Base-by-base conservation (phyloP, 2,329 filamentous ascomycete species). In the Scedosporium dehoogii region DNA sequence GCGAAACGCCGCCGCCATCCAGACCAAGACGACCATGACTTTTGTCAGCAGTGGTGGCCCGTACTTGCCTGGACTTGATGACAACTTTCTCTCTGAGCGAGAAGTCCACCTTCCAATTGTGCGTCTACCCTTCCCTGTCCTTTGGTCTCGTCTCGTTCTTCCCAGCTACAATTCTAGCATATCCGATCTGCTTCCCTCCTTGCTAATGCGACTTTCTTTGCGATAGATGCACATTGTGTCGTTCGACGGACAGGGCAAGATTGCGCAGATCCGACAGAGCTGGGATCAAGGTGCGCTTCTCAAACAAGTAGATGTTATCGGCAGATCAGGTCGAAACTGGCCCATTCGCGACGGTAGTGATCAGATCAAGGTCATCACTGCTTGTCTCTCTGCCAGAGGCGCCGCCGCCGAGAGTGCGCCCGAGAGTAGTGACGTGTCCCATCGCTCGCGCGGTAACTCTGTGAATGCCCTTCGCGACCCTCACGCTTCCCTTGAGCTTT, bases 201-300 rank as follows among this genome's bases (percentile, higher is more conserved):
- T 21, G 9, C 44, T 29, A 16, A 38, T 59, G 14, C 21, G 7
- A 10, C 21, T 14, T 61, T 61, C 23, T 16, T 33, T 21, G 57
- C 59, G 38, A 18, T 73, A 94, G 91, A 84, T 88, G 69, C 94
- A 99, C 78, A 87, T 97, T 66, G 92, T 99, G 67, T 84, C 85
- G 63, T 96, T 97, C 75, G 84, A 96, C 73, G 72, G 75, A 67
- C 75, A 88, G 57, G 84, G 86, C 73, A 92, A 91, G 77, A 97
- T 99, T 72, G 74, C 83, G 64, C 91, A 94, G 73, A 90, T 97
- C 66, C 90, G 93, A 68, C 85, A 93, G 68, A 91, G 89, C 73
- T 99, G 94, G 94, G 94, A 99, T 73, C 94, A 99, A 75, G 92
- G 87, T 65, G 89, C 91, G 61, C 84, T 99, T 48, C 84, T 99